These are phyloP conservation scores for Ceratocystis alfenasii DNA, from an alignment of 2,329 filamentous ascomycete species.

Conservation along the genomic window DNA sequence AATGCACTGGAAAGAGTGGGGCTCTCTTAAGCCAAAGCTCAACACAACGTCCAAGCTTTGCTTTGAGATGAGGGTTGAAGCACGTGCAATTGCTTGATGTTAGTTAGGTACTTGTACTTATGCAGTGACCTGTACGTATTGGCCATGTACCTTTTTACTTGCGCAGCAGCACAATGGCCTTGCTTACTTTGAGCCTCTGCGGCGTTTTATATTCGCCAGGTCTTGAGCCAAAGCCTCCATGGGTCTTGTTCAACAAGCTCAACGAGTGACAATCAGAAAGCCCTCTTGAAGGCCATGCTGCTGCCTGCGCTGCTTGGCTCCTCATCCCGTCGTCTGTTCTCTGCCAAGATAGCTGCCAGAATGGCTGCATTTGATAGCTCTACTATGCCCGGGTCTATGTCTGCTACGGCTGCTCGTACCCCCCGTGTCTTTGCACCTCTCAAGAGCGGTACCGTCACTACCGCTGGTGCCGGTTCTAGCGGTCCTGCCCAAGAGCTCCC, in stretches of 20 bases:
- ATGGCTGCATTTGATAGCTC: not conserved
- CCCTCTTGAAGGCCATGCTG: constrained; percentile 3
- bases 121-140: not conserved
- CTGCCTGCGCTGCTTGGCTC: not conserved
- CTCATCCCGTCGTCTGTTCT: constrained; percentile 8
- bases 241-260: too few relatives aligned
- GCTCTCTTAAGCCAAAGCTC: not conserved
- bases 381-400: not conserved
- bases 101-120: not conserved
- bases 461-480: constrained; percentile 21
- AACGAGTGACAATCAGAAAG: not conserved
- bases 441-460: constrained; percentile 29
- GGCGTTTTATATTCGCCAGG: too few relatives aligned
- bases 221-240: too few relatives aligned
- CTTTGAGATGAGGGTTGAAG: not conserved
- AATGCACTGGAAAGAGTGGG: not conserved
- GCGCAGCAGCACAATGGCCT: not conserved
- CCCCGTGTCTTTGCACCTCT: constrained; percentile 42
- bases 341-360: constrained; percentile 11
- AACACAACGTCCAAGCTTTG: not conserved
- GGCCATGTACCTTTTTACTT: not conserved
- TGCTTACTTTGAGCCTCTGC: not conserved
- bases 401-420: not conserved
- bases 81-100: not conserved
- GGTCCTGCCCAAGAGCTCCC: constrained; percentile 27